Evolutionary conservation across 2,329 filamentous ascomycete genomes (phyloP).

Genomic region (Sporothrix luriei): DNA sequence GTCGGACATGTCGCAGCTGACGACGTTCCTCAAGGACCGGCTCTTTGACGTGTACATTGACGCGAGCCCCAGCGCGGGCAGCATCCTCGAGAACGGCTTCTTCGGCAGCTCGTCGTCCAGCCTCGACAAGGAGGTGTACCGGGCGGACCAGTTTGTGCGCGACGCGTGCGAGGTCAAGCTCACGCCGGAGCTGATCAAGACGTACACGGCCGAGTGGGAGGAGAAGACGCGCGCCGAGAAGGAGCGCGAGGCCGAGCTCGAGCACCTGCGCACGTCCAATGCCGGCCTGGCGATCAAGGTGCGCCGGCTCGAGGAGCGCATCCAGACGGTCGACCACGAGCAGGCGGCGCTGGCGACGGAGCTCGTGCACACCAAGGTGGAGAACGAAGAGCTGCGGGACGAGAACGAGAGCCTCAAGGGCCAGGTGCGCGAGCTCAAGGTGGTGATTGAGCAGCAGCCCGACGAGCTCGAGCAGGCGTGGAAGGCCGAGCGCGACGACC

Average conservation of each 20-base stretch:
- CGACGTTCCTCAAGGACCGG: slow-evolving; percentile 87
- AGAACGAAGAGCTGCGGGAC: slow-evolving; percentile 87
- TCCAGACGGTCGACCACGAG: slow-evolving; percentile 85
- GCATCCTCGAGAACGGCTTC: slow-evolving; percentile 93
- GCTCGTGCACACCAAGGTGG: slow-evolving; percentile 86
- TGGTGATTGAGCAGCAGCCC: slow-evolving; percentile 86
- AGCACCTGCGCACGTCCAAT: slow-evolving; percentile 69
- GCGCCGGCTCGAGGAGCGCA: slow-evolving; percentile 82
- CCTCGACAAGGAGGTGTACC: slow-evolving; percentile 92
- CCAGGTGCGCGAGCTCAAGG: slow-evolving; percentile 81
- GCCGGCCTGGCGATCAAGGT: slow-evolving; percentile 70
- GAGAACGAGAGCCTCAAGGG: slow-evolving; percentile 85
- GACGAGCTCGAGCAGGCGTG: slow-evolving; percentile 82
- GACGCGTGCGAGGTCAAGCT: slow-evolving; percentile 90
- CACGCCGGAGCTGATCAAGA: slow-evolving; percentile 76
- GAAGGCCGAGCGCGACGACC: slow-evolving; percentile 81
- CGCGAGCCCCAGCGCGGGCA: slow-evolving; percentile 85
- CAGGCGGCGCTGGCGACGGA: slow-evolving; percentile 90
- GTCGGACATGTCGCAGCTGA: slow-evolving; percentile 88
- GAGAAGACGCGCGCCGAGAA: slow-evolving; percentile 82
- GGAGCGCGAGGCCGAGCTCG: slow-evolving; percentile 79
- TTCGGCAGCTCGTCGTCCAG: slow-evolving; percentile 90
- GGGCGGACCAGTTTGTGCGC: slow-evolving; percentile 87
- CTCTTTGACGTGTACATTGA: slow-evolving; percentile 98
- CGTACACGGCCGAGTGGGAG: slow-evolving; percentile 87